Evolutionary conservation across 202 grass and related monocot species (phyloP).

Genomic region (Eragrostis tef): DNA sequence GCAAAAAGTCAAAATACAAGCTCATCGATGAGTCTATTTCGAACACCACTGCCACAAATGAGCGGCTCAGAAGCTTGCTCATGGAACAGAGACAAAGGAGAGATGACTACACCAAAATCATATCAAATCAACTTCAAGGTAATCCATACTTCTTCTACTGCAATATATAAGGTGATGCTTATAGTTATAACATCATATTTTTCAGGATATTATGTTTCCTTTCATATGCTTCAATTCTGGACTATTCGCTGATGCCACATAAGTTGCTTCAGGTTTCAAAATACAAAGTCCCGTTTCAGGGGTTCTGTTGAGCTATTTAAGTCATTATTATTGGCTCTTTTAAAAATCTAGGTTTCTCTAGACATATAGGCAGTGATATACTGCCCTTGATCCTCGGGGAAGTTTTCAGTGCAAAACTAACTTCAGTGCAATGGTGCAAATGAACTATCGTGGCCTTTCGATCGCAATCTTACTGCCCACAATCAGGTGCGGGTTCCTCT

Average conservation of each 20-base stretch:
- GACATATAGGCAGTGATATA: too few species aligned
- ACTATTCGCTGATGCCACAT: not conserved
- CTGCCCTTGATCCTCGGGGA: too few species aligned
- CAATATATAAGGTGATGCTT: too few species aligned
- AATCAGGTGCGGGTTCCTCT: too few species aligned
- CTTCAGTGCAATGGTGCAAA: too few species aligned
- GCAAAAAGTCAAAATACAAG: slow-evolving; percentile 53
- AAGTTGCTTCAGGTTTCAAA: not conserved
- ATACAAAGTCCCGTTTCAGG: not conserved
- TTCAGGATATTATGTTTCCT: not conserved
- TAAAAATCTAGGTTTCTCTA: not conserved
- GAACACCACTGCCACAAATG: slow-evolving; percentile 50
- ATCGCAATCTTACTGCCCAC: too few species aligned
- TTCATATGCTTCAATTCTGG: not conserved
- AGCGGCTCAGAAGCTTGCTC: slow-evolving; percentile 65
- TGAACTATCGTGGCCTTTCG: too few species aligned
- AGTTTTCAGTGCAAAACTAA: too few species aligned
- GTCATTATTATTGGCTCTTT: not conserved
- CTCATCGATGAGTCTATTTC: slow-evolving; percentile 53
- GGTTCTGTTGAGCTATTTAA: not conserved
- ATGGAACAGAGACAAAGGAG: slow-evolving; percentile 56
- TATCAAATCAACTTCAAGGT: slow-evolving; percentile 63
- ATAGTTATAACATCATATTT: not conserved
- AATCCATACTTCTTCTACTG: slow-evolving; percentile 7
- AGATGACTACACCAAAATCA: slow-evolving; percentile 54